These are phyloP conservation scores for Boletus pseudopeckii DNA, from an alignment of 768 basidiomycete genomes.

Conservation along the genomic window DNA sequence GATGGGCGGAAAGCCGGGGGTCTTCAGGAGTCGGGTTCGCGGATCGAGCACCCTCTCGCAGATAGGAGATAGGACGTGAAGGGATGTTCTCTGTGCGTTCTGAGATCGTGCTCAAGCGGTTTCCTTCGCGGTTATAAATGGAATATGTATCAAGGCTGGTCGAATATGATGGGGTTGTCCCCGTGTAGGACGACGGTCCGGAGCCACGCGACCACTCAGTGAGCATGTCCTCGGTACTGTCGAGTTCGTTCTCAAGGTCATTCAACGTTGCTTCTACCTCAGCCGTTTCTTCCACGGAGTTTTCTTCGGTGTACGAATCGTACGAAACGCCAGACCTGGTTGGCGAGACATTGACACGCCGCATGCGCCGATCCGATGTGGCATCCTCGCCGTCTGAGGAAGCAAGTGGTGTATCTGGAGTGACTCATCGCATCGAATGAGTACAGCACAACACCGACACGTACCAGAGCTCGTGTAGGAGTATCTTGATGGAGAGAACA, in stretches of 20 bases:
- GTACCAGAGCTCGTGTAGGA: slow-evolving; percentile 56
- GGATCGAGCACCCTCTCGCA: slow-evolving; percentile 32
- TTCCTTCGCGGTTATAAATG: slow-evolving; percentile 41
- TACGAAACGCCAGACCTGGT: slow-evolving; percentile 35
- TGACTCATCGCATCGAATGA: slow-evolving; percentile 2
- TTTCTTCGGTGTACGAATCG: slow-evolving; percentile 59
- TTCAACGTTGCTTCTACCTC: slow-evolving; percentile 69
- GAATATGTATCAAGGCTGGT: slow-evolving; percentile 38
- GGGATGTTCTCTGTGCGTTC: slow-evolving; percentile 69
- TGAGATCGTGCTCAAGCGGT: slow-evolving; percentile 68
- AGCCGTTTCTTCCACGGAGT: slow-evolving; percentile 42
- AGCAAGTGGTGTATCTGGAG: slow-evolving; percentile 41
- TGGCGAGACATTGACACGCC: slow-evolving; percentile 56
- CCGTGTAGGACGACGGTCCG: slow-evolving; percentile 30
- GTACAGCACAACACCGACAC: slow-evolving; percentile 11
- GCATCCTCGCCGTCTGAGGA: slow-evolving; percentile 48
- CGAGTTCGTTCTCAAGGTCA: slow-evolving; percentile 64
- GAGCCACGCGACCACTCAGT: slow-evolving; percentile 60
- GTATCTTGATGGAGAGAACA: slow-evolving; percentile 58
- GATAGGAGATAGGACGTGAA: slow-evolving; percentile 54
- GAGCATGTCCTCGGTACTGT: slow-evolving; percentile 61
- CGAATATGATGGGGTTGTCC: slow-evolving; percentile 31
- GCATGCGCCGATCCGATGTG: slow-evolving; percentile 46
- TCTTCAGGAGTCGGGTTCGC: slow-evolving; percentile 44
- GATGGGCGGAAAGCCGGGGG: slow-evolving; percentile 44